Evolutionary conservation across 1,139 yeast genomes (phyloP).

Genomic region (Hanseniaspora uvarum): DNA sequence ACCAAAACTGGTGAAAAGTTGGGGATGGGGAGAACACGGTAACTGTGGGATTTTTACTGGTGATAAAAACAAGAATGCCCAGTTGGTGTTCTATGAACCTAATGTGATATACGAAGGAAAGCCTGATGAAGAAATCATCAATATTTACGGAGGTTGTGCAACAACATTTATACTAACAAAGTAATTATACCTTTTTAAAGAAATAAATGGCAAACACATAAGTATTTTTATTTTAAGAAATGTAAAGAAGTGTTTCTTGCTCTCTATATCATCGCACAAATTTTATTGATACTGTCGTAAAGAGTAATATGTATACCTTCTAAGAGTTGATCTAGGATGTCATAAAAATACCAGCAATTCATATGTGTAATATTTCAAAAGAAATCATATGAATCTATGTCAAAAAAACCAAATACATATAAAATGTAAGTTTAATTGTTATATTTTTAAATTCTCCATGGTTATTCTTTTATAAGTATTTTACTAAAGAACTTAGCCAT

Average conservation of each 20-base stretch:
- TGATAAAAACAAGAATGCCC: neutral
- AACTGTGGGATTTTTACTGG: constrained; percentile 53
- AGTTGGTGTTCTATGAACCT: neutral
- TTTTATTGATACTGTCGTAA: constrained; percentile 15
- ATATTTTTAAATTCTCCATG: neutral
- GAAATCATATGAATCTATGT: neutral
- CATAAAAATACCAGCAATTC: neutral
- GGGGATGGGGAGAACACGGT: constrained; percentile 99
- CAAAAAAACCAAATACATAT: neutral
- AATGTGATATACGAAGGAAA: constrained; percentile 1
- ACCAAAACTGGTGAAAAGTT: constrained; percentile 40
- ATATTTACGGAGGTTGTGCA: constrained; percentile 30
- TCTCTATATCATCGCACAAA: constrained; percentile 18
- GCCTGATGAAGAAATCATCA: neutral
- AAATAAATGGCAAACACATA: constrained; percentile 2
- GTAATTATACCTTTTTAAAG: neutral
- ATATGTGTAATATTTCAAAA: neutral
- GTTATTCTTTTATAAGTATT: neutral
- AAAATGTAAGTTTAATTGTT: neutral
- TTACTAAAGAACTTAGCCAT: too few species aligned
- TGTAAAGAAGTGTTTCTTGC: constrained; percentile 19
- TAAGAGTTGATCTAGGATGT: constrained; percentile 18
- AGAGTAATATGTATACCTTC: constrained; percentile 20
- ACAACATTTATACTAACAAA: constrained; percentile 25
- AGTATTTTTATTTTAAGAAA: neutral